Base-by-base conservation (phyloP, 1,139 yeast genomes). In the Magnusiomyces suaveolens region DNA sequence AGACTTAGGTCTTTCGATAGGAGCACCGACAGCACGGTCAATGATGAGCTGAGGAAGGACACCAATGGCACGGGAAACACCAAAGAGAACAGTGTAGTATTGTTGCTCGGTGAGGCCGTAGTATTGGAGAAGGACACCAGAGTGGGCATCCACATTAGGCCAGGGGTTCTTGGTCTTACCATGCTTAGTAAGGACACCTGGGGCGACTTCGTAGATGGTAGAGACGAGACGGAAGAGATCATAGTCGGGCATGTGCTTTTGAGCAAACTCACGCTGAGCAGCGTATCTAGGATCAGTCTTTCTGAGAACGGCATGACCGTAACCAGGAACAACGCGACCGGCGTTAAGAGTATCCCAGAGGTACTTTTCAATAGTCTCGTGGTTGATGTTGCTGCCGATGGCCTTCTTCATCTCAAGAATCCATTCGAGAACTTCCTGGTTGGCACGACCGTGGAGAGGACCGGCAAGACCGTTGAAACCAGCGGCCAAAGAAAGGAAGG, bases 401-500 rank as follows among this genome's bases (percentile, higher is more conserved):
- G 86, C 80, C 74, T 81, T 84, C 65, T 80, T 80, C 83, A 90
- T 82, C 74, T 84, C 84, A 75, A 86, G 79, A 72, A 90, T 80
- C 94, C 96, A 90, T 78, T 88, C 95, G 69, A 90, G 84, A 60
- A 90, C 97, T 78, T 90, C 97, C 79, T 90, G 97, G 80, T 90
- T 90, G 65, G 97, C 97, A 77, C 96, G 85, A 64, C 97, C 97
- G 76, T 90, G 97, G 72, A 90, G 82, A 64, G 97, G 97, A 73
- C 97, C 97, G 60, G 97, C 97, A 70, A 90, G 81, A 76, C 97
- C 97, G 77, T 87, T 87, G 74, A 90, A 78, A 73, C 97, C 97
- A 59, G 97, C 96, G 60, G 97, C 86, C 64, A 88, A 82, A 55
- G 96, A 87, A 67, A 90, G 79, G 82, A 79, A 89, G 70, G 97